Evolutionary conservation across 345 rosid species (phyloP), one percentile per base, ranked within the genome.

Genomic region (Jatropha curcas): DNA sequence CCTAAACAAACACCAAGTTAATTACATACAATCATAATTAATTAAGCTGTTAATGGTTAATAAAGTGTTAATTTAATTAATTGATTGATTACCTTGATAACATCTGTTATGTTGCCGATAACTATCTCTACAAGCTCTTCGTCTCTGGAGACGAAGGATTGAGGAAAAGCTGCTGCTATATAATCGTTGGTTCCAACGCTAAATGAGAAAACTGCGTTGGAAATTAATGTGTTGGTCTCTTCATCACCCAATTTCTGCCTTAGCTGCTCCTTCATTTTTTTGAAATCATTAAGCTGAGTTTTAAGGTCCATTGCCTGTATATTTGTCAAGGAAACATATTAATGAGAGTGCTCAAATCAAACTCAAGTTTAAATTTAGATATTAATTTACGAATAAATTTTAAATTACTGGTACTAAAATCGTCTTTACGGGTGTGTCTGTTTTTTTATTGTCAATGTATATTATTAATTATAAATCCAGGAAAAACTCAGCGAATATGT

Each of bases 71-170:
- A n/a, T n/a, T n/a, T n/a, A n/a, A n/a, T n/a, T n/a, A n/a, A n/a
- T n/a, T n/a, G n/a, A n/a, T n/a, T n/a, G n/a, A 5, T 56, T 73
- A 82, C 84, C 59, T 78, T 61, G 51, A 78, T n/a, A 1, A 45
- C 70, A 7, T n/a, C 13, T 48, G 77, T 63, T 24, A 78, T 7
- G 73, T 82, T 78, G n/a, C 84, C 82, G 3, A 82, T 45, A 35
- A 82, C 82, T 60, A 37, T 31, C 2, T 16, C 63, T 4, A 82
- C 80, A 14, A 48, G 53, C 12, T 82, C 62, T 48, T 52, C 33
- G 14, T 5, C 58, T n/a, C n/a, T n/a, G n/a, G n/a, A n/a, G n/a
- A n/a, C 35, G 2, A 35, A 62, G 31, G 39, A 1, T 0, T 62
- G 67, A 37, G 22, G 28, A 39, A 39, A 19, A 48, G 48, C n/a